Conservation (phyloP, 352 stramenopile species). For the Phytopythium aichiense region DNA sequence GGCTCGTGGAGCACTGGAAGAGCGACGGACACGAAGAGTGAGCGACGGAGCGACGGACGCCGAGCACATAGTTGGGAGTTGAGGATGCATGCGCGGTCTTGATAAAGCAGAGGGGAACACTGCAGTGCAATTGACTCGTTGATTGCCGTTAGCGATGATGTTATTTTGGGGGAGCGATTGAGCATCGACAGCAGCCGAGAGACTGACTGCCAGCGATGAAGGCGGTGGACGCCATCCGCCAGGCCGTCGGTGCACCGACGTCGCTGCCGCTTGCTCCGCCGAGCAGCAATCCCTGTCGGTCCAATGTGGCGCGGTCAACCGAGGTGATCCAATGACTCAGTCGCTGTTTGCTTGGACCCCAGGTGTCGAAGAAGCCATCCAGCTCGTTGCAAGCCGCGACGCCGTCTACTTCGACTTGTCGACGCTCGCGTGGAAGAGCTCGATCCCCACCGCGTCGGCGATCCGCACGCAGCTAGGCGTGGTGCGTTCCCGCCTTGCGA, state of each 20-base stretch:
- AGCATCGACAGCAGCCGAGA: background rate
- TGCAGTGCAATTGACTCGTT: no score
- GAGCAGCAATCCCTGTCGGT: slow-evolving; percentile 1
- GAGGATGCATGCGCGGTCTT: no score
- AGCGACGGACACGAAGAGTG: slow-evolving; percentile 28
- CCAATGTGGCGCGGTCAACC: background rate
- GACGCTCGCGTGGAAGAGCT: slow-evolving; percentile 33
- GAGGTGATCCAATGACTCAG: background rate
- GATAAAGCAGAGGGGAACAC: no score
- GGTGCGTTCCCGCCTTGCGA: slow-evolving; percentile 13
- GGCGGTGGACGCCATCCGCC: background rate
- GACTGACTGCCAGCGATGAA: background rate
- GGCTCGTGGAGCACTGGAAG: slow-evolving; percentile 74
- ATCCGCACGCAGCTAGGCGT: slow-evolving; percentile 54
- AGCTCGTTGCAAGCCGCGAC: slow-evolving; percentile 39
- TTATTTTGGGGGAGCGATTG: background rate
- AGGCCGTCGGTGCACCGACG: background rate
- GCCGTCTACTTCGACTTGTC: slow-evolving; percentile 47
- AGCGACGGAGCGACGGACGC: background rate
- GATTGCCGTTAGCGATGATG: background rate
- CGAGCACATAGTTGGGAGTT: no score
- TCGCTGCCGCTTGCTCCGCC: background rate
- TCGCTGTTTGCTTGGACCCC: slow-evolving; percentile 10
- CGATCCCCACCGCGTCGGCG: slow-evolving; percentile 27
- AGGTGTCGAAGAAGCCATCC: slow-evolving; percentile 53